Evolutionary conservation across 345 rosid species (phyloP).

Genomic region (Ailanthus altissimus): DNA sequence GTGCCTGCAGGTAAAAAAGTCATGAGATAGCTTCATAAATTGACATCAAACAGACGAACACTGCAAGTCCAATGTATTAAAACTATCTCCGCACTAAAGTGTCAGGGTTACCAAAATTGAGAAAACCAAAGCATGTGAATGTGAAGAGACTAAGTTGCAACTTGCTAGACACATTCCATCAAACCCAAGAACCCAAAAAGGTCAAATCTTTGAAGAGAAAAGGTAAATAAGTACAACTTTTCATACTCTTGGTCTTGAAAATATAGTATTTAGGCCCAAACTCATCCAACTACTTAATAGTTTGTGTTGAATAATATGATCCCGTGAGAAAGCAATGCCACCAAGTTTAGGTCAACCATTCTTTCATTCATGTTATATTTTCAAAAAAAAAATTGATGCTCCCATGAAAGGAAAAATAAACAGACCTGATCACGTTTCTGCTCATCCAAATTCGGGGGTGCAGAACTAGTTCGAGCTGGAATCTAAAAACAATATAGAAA

Average conservation of each 20-base stretch:
- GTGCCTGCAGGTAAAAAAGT: slow-evolving; percentile 56
- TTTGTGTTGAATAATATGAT: neutral
- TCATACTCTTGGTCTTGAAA: neutral
- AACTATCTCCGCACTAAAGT: neutral
- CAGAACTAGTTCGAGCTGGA: slow-evolving; percentile 96
- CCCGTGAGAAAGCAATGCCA: neutral
- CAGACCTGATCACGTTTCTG: slow-evolving; percentile 89
- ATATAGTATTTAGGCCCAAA: neutral
- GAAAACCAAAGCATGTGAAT: neutral
- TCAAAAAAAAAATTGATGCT: no score
- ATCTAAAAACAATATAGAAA: slow-evolving; percentile 43
- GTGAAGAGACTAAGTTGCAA: neutral
- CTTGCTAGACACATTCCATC: neutral
- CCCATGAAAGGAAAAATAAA: neutral
- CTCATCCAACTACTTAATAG: neutral
- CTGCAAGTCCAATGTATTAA: neutral
- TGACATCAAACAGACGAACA: neutral
- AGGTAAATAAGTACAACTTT: neutral
- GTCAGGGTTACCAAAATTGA: neutral
- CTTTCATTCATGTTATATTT: no score
- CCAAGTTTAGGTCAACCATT: no score
- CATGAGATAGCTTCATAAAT: slow-evolving; percentile 21
- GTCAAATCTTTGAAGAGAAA: neutral
- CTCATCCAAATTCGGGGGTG: slow-evolving; percentile 98
- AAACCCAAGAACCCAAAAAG: slow-evolving; percentile 5